Base-by-base conservation (phyloP, 345 rosid genomes). In the Angophora floribunda region DNA sequence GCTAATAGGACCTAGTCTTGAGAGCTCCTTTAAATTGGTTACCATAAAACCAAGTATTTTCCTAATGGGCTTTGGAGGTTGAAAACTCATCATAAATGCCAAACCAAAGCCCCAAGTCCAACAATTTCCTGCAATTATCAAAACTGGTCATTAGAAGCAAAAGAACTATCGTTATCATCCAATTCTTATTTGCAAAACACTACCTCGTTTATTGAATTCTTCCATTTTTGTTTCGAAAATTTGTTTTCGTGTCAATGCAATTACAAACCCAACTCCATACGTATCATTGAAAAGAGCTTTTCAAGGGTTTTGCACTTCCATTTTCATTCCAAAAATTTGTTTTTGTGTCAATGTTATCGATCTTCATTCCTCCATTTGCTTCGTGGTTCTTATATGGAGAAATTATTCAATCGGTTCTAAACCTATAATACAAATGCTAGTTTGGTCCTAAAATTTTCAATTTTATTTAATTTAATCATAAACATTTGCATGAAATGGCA, bases 401-500 rank as follows among this genome's bases (percentile, higher is more conserved):
- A 59, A 59, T 28, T 59, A 7, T 26, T 14, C 15, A 5, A 0
- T 0, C 3, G 26, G 26, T 26, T 7, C 1, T 59, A 26, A 59
- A 26, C 65, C 6, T 26, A 59, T 59, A 24, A 55, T 12, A 55
- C 22, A 55, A 55, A 55, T 55, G 2, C 21, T 5, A 55, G 22
- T 0, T 55, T 5, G 0, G 22, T 22, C 21, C 12, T 22, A 22
- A 55, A 8, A 0, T 55, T 55, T 55, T 55, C 1, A 22, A 22
- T 55, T 55, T 55, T 55, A 0, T 36, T 0, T 1, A 55, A 55
- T 55, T 55, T 55, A 22, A 0, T 22, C 8, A 0, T 55, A 55
- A 26, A 5, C 0, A 11, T 59, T 0, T 5, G 0, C 11, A 9
- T 1, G 0, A 26, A 59, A 26, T 26, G 30, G 2, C 16, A 61